Evolutionary conservation across 2,329 filamentous ascomycete species (phyloP).

Genomic region (Trichoderma sp.): DNA sequence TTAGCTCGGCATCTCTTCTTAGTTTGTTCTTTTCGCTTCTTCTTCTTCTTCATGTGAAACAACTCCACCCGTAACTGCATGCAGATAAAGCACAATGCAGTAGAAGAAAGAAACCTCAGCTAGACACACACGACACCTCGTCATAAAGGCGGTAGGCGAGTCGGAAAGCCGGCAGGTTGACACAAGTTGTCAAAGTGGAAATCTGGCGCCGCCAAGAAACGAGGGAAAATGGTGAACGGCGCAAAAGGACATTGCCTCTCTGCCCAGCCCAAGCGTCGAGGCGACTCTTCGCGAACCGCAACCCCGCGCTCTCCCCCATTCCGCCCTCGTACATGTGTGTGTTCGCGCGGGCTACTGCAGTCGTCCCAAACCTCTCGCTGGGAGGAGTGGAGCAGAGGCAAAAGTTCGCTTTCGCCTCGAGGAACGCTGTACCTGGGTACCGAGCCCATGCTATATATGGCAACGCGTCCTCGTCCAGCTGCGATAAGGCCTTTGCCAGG

Average conservation of each 20-base stretch:
- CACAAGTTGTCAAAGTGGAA: not conserved
- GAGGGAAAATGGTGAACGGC: not conserved
- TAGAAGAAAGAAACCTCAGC: not conserved
- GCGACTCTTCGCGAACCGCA: not conserved
- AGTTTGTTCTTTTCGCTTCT: not conserved
- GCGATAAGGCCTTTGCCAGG: constrained; percentile 6
- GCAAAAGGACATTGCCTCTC: constrained; percentile 1
- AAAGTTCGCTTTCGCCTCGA: constrained; percentile 12
- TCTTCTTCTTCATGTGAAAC: not conserved
- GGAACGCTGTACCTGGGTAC: not conserved
- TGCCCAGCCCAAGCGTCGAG: not conserved
- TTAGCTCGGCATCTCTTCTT: not conserved
- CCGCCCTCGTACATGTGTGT: constrained; percentile 3
- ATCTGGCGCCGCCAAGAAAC: not conserved
- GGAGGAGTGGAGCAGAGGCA: constrained; percentile 11
- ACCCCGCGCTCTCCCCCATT: constrained; percentile 9
- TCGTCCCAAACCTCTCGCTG: not conserved
- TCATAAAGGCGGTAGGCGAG: not conserved
- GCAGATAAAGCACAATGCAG: not conserved
- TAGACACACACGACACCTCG: not conserved
- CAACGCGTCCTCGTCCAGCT: not conserved
- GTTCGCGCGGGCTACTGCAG: constrained; percentile 3
- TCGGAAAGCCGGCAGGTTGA: not conserved
- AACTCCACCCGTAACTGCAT: not conserved
- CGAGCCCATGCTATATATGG: constrained; percentile 3